Evolutionary conservation across 768 basidiomycete species (phyloP).

Genomic region (Macrolepiota fuliginosa): DNA sequence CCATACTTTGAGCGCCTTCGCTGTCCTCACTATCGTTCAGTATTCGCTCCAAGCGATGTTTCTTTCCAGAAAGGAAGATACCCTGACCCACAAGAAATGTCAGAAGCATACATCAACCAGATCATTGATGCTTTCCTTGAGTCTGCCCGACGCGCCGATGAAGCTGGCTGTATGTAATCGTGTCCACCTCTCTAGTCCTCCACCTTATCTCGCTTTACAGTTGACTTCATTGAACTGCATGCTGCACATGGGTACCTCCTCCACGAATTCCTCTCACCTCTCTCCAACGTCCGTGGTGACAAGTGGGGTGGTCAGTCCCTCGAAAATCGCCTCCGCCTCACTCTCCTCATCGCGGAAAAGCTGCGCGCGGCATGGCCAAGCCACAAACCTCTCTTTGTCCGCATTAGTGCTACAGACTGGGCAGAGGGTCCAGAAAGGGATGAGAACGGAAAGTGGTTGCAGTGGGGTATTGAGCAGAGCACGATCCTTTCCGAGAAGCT

Average conservation of each 20-base stretch:
- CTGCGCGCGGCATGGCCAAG: slow-evolving; percentile 5
- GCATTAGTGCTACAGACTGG: slow-evolving; percentile 70
- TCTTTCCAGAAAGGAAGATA: slow-evolving; percentile 46
- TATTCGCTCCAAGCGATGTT: slow-evolving; percentile 58
- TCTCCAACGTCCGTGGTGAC: slow-evolving; percentile 5
- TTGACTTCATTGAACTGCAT: slow-evolving; percentile 73
- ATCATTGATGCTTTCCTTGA: slow-evolving; percentile 61
- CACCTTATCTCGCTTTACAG: slow-evolving; percentile 25
- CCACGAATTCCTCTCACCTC: slow-evolving; percentile 48
- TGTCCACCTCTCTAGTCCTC: not conserved
- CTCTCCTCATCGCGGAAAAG: not conserved
- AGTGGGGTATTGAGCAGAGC: slow-evolving; percentile 81
- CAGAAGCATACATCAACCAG: slow-evolving; percentile 48
- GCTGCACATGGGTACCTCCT: slow-evolving; percentile 71
- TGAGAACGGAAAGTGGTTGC: slow-evolving; percentile 53
- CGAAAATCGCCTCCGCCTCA: slow-evolving; percentile 3
- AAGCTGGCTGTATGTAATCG: slow-evolving; percentile 55
- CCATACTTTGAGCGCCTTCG: not conserved
- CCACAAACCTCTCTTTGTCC: slow-evolving; percentile 15
- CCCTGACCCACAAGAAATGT: slow-evolving; percentile 57
- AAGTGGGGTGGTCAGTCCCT: slow-evolving; percentile 5
- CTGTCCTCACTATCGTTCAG: slow-evolving; percentile 30
- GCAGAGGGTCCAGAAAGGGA: slow-evolving; percentile 54
- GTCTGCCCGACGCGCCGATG: slow-evolving; percentile 51
- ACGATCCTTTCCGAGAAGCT: slow-evolving; percentile 54